phyloP scores from a whole-genome alignment of 1,139 yeast species.

The Debaryomyces subglobosus region DNA sequence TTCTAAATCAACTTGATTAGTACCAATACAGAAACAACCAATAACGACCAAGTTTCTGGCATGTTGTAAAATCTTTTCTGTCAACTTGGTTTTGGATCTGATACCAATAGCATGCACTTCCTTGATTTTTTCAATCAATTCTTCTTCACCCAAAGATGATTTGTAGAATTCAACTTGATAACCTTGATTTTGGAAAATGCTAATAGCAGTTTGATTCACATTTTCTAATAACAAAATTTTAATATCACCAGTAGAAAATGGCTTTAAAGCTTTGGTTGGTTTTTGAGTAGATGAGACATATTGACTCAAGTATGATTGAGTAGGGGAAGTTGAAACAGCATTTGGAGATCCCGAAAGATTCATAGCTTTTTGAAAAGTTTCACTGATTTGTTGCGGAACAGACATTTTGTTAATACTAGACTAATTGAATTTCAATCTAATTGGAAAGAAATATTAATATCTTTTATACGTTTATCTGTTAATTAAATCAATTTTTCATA shows the following conservation, averaged over 20 bases:
- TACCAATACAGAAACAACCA: slow-evolving; percentile 99
- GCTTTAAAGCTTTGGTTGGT: slow-evolving; percentile 73
- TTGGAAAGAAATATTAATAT: not conserved
- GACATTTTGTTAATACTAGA: slow-evolving; percentile 44
- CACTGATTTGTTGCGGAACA: slow-evolving; percentile 68
- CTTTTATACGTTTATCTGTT: not conserved
- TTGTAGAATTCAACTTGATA: slow-evolving; percentile 96
- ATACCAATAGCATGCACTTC: slow-evolving; percentile 97
- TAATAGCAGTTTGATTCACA: slow-evolving; percentile 89
- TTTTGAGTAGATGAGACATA: slow-evolving; percentile 48
- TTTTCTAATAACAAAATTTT: slow-evolving; percentile 89
- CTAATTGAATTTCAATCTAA: not conserved
- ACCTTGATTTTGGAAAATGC: slow-evolving; percentile 84
- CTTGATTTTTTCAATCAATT: slow-evolving; percentile 88
- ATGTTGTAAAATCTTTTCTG: slow-evolving; percentile 73
- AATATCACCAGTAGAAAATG: slow-evolving; percentile 89
- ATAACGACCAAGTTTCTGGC: slow-evolving; percentile 88
- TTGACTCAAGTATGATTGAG: slow-evolving; percentile 53
- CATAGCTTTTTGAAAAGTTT: slow-evolving; percentile 57
- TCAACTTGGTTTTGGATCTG: slow-evolving; percentile 92
- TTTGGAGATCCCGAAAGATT: slow-evolving; percentile 59
- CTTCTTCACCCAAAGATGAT: slow-evolving; percentile 88
- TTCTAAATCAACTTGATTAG: slow-evolving; percentile 94
- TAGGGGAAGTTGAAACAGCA: slow-evolving; percentile 79
- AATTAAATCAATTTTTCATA: slow-evolving; percentile 4